Evolutionary conservation across 2,329 filamentous ascomycete genomes (phyloP), one percentile per base, ranked within the genome.

Genomic region (Pseudocercospora vitis): DNA sequence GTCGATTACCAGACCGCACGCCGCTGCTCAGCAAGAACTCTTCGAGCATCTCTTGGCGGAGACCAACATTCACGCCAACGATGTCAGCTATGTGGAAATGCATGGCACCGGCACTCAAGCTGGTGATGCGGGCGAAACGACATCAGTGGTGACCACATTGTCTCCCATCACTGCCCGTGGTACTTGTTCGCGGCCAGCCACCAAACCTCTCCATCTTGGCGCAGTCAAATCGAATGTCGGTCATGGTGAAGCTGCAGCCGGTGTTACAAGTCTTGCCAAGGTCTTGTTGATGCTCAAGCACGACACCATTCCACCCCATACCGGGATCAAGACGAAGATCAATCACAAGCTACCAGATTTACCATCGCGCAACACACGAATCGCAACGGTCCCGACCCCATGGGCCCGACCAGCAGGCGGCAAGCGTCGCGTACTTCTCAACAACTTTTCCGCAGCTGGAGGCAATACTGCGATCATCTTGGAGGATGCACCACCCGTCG

Each of bases 1-100:
- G 16, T 91, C 88, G 1, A 94, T 95, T 65, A 94, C 89, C 0
- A 86, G 89, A 53, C 90, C 90, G 1, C 88, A 94, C 68, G 87
- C 83, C 2, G 86, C 82, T 9, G 86, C 87, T 0, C 90, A 95
- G 70, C 83, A 87, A 9, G 76, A 80, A 39, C 74, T 94, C 7
- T 91, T 87, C 64, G 80, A 81, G 50, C 78, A 82, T 31, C 83
- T 94, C 19, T 76, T 94, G 1, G 80, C 86, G 45, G 81, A 87
- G 33, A 85, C 87, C 33, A 85, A 86, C 53, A 79, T 94, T 16
- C 84, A 91, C 64, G 86, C 89, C 1, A 79, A 84, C 47, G 87
- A 91, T 58, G 53, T 61, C 7, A 26, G 29, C 29, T 61, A 57
- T 33, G 42, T 59, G 3, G 58, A 61, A 26, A 31, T 61, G n/a